Base-by-base conservation (phyloP, 257 asterid species). In the Sherardia arvensis region DNA sequence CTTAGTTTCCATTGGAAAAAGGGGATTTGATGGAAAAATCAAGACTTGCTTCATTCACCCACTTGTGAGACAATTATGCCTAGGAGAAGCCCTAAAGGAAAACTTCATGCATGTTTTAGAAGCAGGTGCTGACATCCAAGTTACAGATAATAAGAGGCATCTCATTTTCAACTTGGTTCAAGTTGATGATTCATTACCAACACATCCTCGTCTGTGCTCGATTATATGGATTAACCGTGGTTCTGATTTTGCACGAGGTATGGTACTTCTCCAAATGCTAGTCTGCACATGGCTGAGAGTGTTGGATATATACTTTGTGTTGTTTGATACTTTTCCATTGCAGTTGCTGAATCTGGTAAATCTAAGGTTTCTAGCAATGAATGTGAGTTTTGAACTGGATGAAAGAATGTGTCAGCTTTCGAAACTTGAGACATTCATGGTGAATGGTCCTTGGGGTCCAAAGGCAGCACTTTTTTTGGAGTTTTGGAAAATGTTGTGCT, bases 1-100 rank as follows among this genome's bases (percentile, higher is more conserved):
- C 62, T 69, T 80, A 15, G 60, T 80, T 59, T 17, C 68, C 22
- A 66, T 61, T 51, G 69, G 26, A 66, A 72, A 80, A 71, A 59
- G 32, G 27, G 58, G 56, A 0, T 48, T 68, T 2, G 66, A 40
- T 36, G 77, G 77, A 14, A 74, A 66, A 69, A 48, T 75, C 61
- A 77, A 65, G 54, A 72, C 68, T 9, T 77, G 79, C 59, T 59
- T 64, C 34, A 54, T 80, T 40, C 83, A 77, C 62, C 80, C 77
- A 47, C 55, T 74, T 25, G 66, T 80, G 23, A 69, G 75, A 15
- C 73, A 69, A 0, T 69, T 77, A 21, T 74, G 85, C 85, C 27
- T 74, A 66, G 76, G 64, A 69, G 76, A 74, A 74, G 77, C 85
- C 20, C 22, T 55, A 25, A 67, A 80, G 43, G 36, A 32, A 32